Percentiles rank a stretch among this genome's conserved stretches.
phyloP scores from a whole-genome alignment of 495 filamentous ascomycete genomes.

The Aspergillus campestris region DNA sequence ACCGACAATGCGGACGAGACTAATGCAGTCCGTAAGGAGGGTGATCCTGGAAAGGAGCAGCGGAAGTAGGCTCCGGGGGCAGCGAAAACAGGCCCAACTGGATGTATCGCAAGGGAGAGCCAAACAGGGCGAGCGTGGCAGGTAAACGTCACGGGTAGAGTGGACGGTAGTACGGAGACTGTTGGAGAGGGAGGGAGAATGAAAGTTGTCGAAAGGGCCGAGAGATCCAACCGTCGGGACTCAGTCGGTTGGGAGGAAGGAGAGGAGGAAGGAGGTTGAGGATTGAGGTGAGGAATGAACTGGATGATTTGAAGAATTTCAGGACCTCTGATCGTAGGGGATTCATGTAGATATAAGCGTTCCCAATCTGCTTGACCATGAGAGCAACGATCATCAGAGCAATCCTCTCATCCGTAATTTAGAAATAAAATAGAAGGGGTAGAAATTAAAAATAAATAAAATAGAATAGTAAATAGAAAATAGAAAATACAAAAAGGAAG shows the following conservation, averaged over 20 bases:
- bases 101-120: slow-evolving; percentile 33
- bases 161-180: slow-evolving; percentile 6
- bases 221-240: not conserved
- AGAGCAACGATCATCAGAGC: slow-evolving; percentile 1
- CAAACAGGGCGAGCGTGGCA: slow-evolving; percentile 3
- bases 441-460: slow-evolving; percentile 9
- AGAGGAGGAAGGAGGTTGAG: slow-evolving; percentile 11
- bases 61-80: slow-evolving; percentile 28
- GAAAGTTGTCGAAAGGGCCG: slow-evolving; percentile 5
- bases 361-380: too few relatives aligned
- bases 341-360: slow-evolving; percentile 5
- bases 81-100: slow-evolving; percentile 3
- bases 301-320: too few relatives aligned
- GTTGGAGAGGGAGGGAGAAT: slow-evolving; percentile 8
- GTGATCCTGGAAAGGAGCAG: slow-evolving; percentile 32
- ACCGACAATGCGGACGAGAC: slow-evolving; percentile 22
- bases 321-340: too few relatives aligned
- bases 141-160: slow-evolving; percentile 14
- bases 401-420: slow-evolving; percentile 4
- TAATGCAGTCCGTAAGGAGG: slow-evolving; percentile 30
- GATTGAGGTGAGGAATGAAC: too few relatives aligned
- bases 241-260: slow-evolving; percentile 2
- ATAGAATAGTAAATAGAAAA: slow-evolving; percentile 9
- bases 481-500: slow-evolving; percentile 1
- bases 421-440: slow-evolving; percentile 4